Evolutionary conservation across 23 red algal genomes (phyloP).

Genomic region (Agarophyton chilense): DNA sequence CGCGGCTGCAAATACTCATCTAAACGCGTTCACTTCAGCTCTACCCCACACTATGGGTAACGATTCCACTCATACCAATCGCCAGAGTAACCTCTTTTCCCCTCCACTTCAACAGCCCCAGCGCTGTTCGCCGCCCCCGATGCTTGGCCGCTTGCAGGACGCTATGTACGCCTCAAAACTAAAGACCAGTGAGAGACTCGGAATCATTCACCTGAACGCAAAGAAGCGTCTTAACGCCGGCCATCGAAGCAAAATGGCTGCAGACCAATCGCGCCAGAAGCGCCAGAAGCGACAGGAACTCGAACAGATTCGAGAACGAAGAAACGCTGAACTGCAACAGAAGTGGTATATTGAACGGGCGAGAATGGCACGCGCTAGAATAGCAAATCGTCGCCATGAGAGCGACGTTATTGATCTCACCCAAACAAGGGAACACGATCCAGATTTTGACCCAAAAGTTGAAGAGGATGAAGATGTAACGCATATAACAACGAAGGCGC

Average conservation of each 20-base stretch:
- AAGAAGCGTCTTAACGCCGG: not conserved
- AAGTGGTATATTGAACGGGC: no score
- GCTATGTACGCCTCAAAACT: no score
- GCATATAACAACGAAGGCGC: not conserved
- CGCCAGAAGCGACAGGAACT: not conserved
- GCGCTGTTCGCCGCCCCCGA: not conserved
- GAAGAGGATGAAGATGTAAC: not conserved
- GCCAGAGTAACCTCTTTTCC: not conserved
- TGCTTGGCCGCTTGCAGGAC: no score
- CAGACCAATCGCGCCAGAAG: not conserved
- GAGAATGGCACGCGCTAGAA: not conserved
- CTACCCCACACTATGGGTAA: no score
- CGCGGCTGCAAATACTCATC: not conserved
- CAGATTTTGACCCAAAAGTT: not conserved
- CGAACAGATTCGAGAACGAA: not conserved
- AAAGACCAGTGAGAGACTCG: not conserved
- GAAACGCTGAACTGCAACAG: not conserved
- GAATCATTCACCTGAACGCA: not conserved
- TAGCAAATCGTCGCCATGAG: not conserved
- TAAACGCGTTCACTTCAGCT: no score
- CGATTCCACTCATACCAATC: no score
- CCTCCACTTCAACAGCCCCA: not conserved
- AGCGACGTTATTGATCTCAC: slow-evolving; percentile 12
- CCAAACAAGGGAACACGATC: not conserved
- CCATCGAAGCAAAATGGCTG: not conserved